phyloP scores from a whole-genome alignment of 805 yeast genomes.

The Yarrowia sp. region DNA sequence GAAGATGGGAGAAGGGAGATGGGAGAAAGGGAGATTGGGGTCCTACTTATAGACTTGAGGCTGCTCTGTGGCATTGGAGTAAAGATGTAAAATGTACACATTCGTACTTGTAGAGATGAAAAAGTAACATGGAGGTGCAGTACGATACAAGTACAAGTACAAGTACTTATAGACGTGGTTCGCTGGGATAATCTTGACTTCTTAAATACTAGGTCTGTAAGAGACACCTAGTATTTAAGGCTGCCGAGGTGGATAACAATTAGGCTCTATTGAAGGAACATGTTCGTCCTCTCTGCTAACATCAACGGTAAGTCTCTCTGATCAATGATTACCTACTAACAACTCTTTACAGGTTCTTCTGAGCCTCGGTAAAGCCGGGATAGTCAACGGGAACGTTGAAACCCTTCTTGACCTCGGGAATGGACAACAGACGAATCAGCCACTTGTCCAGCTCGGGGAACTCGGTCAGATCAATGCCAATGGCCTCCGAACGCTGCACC shows the following conservation, averaged over 20 bases:
- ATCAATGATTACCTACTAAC: background rate
- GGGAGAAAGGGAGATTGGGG: background rate
- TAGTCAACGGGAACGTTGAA: slow-evolving; percentile 43
- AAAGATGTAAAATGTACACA: too few species aligned
- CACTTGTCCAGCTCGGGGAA: slow-evolving; percentile 80
- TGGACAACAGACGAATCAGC: slow-evolving; percentile 91
- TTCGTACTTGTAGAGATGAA: background rate
- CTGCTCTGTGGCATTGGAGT: background rate
- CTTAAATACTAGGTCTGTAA: too few species aligned
- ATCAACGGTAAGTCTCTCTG: too few species aligned
- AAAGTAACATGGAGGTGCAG: background rate
- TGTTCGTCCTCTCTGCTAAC: too few species aligned
- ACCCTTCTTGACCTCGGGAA: slow-evolving; percentile 69
- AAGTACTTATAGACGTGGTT: too few species aligned
- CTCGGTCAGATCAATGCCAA: slow-evolving; percentile 43
- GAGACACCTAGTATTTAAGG: too few species aligned
- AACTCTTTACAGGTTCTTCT: background rate
- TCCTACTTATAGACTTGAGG: background rate
- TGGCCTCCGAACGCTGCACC: slow-evolving; percentile 48
- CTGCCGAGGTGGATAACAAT: too few species aligned
- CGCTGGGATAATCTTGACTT: too few species aligned
- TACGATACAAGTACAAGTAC: too few species aligned
- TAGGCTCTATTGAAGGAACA: too few species aligned
- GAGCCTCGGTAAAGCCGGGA: slow-evolving; percentile 24
- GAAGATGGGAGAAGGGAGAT: background rate